Evolutionary conservation across 116 monocot genomes (phyloP).

Genomic region (Dioscorea cayenensis): DNA sequence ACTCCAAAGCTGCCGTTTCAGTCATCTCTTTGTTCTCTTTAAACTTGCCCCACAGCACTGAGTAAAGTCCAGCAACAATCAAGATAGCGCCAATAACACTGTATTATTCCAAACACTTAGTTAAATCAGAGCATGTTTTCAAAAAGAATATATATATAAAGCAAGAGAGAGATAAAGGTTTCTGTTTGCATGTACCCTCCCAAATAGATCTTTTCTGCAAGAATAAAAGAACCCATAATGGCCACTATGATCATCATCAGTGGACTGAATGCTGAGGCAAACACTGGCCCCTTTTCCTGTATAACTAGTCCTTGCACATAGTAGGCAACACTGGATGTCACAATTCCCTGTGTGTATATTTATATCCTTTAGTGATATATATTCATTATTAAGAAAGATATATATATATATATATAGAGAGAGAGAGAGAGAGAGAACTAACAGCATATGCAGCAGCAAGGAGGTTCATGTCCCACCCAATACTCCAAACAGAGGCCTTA

Average conservation of each 20-base stretch:
- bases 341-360: conserved; percentile 61
- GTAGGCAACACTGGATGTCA: conserved; percentile 88
- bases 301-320: conserved; percentile 94
- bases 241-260: conserved; percentile 99
- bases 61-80: conserved; percentile 68
- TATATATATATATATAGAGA: too few relatives aligned
- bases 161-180: neutral
- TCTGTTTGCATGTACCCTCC: conserved; percentile 57
- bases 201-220: conserved; percentile 75
- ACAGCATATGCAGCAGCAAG: conserved; percentile 95
- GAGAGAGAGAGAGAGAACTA: conserved; percentile 15
- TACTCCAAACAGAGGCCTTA: conserved; percentile 54
- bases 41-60: conserved; percentile 71
- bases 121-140: neutral
- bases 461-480: conserved; percentile 94
- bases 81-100: conserved; percentile 50
- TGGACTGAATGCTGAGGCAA: conserved; percentile 92
- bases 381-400: too few relatives aligned
- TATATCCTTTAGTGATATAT: too few relatives aligned
- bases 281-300: conserved; percentile 72
- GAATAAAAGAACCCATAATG: conserved; percentile 86
- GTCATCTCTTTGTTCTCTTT: conserved; percentile 50
- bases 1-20: conserved; percentile 22
- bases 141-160: too few relatives aligned
- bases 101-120: conserved; percentile 4